Conservation (phyloP, 305 asterid species). For the Fraxinus velutina region DNA sequence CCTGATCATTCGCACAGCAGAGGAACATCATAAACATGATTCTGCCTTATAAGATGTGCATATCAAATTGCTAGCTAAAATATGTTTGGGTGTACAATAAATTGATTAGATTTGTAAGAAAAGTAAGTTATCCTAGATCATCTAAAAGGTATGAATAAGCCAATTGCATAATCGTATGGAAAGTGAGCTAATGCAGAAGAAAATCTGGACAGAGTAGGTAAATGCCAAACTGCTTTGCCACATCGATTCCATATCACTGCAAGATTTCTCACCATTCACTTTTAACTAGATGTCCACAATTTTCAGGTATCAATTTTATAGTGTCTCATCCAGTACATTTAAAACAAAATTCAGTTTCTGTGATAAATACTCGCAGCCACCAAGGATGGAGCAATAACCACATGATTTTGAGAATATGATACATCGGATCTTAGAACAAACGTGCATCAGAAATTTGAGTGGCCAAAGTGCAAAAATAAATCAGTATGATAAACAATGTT, state of each 20-base stretch:
- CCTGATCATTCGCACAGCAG: constrained; percentile 30
- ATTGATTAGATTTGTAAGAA: not conserved
- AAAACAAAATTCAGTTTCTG: not conserved
- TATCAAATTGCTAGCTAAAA: not conserved
- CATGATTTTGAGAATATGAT: not conserved
- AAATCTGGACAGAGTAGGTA: not conserved
- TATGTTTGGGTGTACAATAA: not conserved
- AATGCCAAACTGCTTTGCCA: not conserved
- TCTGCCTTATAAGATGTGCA: not conserved
- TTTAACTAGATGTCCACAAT: not conserved
- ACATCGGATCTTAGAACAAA: not conserved
- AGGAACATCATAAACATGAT: not conserved
- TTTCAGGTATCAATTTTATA: not conserved
- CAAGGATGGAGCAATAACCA: not conserved
- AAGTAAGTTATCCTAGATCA: not conserved
- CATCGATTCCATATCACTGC: not conserved
- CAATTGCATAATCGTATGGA: not conserved
- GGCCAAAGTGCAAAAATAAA: not conserved
- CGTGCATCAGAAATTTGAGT: not conserved
- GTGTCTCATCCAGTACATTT: not conserved
- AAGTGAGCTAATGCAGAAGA: not conserved
- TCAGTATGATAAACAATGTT: not conserved
- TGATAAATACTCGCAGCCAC: not conserved
- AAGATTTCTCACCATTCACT: not conserved
- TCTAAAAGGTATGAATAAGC: not conserved